Conservation (phyloP, 495 filamentous ascomycete species). For the Aspergillus wentii region DNA sequence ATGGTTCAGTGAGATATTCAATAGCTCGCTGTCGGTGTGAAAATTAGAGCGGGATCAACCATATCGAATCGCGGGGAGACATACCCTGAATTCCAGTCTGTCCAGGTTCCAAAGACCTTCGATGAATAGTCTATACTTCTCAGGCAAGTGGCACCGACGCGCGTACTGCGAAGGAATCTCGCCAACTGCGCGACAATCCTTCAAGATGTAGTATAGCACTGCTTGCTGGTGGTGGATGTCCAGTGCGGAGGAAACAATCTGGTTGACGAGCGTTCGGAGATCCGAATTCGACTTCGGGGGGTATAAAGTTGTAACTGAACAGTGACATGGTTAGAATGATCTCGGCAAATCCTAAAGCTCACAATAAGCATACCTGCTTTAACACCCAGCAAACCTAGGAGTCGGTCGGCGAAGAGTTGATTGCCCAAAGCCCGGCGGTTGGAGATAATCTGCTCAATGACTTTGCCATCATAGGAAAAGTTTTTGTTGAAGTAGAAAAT, state of each 20-base stretch:
- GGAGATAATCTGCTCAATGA: conserved; percentile 52
- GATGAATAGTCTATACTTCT: conserved; percentile 70
- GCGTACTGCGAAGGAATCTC: conserved; percentile 48
- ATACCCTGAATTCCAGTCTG: conserved; percentile 58
- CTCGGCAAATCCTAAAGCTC: background rate
- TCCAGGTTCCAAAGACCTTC: conserved; percentile 81
- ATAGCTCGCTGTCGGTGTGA: conserved; percentile 50
- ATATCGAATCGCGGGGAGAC: conserved; percentile 2
- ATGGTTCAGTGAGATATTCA: conserved; percentile 68
- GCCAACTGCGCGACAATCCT: conserved; percentile 59
- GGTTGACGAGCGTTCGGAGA: conserved; percentile 58
- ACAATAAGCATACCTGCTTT: conserved; percentile 53
- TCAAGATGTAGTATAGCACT: conserved; percentile 74
- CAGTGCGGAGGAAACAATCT: conserved; percentile 54
- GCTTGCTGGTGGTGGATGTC: conserved; percentile 71
- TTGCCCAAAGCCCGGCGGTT: conserved; percentile 60
- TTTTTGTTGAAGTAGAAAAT: conserved; percentile 61
- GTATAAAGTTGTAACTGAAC: conserved; percentile 54
- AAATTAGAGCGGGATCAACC: conserved; percentile 17
- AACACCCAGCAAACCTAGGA: conserved; percentile 65
- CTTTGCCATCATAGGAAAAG: conserved; percentile 55
- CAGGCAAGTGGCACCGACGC: conserved; percentile 52
- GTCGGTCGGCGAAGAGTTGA: conserved; percentile 68
- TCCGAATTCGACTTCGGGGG: conserved; percentile 62
- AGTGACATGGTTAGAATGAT: background rate